A percentile compares a stretch with the other conserved stretches of the same genome.
Evolutionary conservation across 495 filamentous ascomycete genomes (phyloP).

Genomic region (Aspergillus egyptiacus): DNA sequence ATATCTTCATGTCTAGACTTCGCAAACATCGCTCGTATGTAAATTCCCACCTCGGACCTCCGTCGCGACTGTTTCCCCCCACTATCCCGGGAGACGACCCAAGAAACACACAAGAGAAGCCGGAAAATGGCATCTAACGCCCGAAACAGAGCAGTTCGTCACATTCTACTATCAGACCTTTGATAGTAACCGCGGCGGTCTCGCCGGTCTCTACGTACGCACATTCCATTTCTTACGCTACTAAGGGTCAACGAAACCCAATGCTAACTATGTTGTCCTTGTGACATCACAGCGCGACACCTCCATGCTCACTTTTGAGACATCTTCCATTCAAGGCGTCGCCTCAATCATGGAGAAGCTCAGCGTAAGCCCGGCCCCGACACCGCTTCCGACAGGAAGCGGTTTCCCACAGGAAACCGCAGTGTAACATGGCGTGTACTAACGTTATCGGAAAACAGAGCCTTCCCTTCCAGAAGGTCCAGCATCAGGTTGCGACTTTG

Average conservation of each 20-base stretch:
- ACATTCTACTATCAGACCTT: constrained; percentile 85
- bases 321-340: constrained; percentile 50
- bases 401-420: too few species aligned
- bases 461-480: constrained; percentile 74
- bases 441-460: constrained; percentile 5
- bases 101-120: not conserved
- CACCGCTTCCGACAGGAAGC: too few species aligned
- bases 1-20: constrained; percentile 38
- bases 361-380: too few species aligned
- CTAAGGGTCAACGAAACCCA: not conserved
- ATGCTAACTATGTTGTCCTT: constrained; percentile 6
- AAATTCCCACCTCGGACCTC: not conserved
- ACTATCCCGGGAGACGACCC: not conserved
- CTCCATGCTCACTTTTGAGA: constrained; percentile 95
- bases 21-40: constrained; percentile 50
- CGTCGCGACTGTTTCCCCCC: not conserved
- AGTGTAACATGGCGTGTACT: constrained; percentile 1
- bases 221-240: not conserved
- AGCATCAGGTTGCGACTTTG: constrained; percentile 59
- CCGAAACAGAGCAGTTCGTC: constrained; percentile 67
- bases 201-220: constrained; percentile 73
- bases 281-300: constrained; percentile 55
- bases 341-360: constrained; percentile 69
- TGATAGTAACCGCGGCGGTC: constrained; percentile 55
- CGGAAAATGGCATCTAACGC: constrained; percentile 16